Base-by-base conservation (phyloP, 169 alveolate genomes). In the Plasmodium vivax region DNA sequence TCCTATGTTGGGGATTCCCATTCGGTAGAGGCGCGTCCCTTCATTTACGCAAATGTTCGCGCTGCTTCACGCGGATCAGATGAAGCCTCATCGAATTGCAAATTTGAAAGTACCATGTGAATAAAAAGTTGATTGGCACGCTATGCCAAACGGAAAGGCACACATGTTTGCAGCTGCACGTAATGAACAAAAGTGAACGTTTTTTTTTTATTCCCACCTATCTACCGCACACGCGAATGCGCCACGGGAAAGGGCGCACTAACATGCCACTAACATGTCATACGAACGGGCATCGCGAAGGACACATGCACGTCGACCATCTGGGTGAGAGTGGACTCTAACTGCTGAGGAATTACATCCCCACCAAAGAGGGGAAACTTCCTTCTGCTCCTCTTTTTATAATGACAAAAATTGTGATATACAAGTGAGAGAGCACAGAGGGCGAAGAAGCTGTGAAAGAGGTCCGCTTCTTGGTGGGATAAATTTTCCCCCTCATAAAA, bases 361-460 rank as follows among this genome's bases (percentile, higher is more conserved):
- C 81, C 36, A 77, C 54, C 87, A 56, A 75, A 77, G 27, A 87
- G 27, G 43, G 4, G 45, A 87, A 56, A 56, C n/a, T 34, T 87
- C 43, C 38, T 32, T 41, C 38, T 72, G 27, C 34, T n/a, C 58
- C 54, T 87, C 62, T 87, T 77, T 47, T 75, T 87, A 36, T 87
- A 75, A 87, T 56, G 32, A 54, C 72, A 43, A 75, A 87, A 36
- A 54, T 87, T 87, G 38, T 87, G 30, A 87, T 87, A 75, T 41
- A 87, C 77, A 77, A 87, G 85, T n/a, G 93, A 87, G 41, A 87
- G 43, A n/a, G 93, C 93, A 10, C 87, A 87, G 14, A 87, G 23
- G 23, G 93, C 82, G 71, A 87, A 87, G 45, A 87, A 87, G 10
- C 51, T 87, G 30, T 87, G 93, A 56, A 87, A 87, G 51, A 41